Evolutionary conservation across 805 yeast genomes (phyloP).

Genomic region (Cyberlindnera xylosilytica): DNA sequence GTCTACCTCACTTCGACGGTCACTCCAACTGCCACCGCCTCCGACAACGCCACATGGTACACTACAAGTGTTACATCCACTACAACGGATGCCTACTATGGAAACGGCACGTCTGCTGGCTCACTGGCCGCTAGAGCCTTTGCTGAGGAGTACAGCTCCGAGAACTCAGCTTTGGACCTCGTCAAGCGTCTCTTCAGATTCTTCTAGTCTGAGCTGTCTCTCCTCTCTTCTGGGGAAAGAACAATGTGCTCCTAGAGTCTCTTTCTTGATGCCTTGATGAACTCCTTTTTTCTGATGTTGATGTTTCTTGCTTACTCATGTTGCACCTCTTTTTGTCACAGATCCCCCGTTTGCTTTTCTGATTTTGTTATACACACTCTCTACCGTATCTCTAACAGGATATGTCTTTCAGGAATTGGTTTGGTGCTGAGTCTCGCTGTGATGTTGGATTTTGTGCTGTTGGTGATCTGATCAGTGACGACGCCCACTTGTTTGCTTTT

Average conservation of each 20-base stretch:
- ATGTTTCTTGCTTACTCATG: not conserved
- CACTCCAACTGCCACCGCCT: conserved; percentile 10
- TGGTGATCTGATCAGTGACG: no score
- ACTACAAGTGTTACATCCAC: conserved; percentile 13
- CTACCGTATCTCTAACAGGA: no score
- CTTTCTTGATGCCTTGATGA: not conserved
- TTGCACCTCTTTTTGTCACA: no score
- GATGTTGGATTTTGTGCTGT: no score
- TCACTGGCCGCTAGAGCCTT: conserved; percentile 12
- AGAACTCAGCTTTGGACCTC: conserved; percentile 8
- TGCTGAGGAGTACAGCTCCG: conserved; percentile 7
- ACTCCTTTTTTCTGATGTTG: not conserved
- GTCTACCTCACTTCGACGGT: conserved; percentile 20
- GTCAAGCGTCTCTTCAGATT: conserved; percentile 19
- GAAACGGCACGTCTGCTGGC: conserved; percentile 17
- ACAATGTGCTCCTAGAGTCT: conserved; percentile 1
- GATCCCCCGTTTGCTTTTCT: no score
- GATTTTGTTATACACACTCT: no score
- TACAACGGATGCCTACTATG: conserved; percentile 12
- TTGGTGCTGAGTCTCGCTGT: no score
- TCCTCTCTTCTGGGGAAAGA: not conserved
- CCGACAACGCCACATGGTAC: conserved; percentile 4
- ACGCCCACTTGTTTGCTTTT: no score
- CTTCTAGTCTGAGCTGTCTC: conserved; percentile 4
- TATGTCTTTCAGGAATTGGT: no score